Conservation (phyloP, 2,329 filamentous ascomycete genomes). For the Neofusicoccum sp. region DNA sequence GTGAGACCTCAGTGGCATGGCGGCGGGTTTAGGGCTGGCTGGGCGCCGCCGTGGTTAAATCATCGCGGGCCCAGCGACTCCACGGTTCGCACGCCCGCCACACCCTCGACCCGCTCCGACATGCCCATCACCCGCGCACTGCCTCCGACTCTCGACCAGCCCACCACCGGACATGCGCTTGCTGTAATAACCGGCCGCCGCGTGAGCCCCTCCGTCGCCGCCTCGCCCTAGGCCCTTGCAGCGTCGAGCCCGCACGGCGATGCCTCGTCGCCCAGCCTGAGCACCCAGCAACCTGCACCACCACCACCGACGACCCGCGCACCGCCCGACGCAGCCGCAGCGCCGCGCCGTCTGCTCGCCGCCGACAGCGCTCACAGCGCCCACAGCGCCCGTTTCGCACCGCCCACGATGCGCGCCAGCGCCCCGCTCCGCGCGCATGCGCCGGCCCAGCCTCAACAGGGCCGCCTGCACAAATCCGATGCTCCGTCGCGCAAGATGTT, state of each 20-base stretch:
- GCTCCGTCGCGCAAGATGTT: slow-evolving; percentile 49
- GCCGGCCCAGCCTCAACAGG: slow-evolving; percentile 4
- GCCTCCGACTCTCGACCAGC: slow-evolving; percentile 6
- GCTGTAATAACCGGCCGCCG: slow-evolving; percentile 11
- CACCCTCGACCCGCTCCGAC: slow-evolving; percentile 17
- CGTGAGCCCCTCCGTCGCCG: slow-evolving; percentile 14
- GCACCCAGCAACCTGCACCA: slow-evolving; percentile 8
- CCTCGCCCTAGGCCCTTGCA: slow-evolving; percentile 20
- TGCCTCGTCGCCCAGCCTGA: slow-evolving; percentile 19
- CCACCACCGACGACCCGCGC: slow-evolving; percentile 2
- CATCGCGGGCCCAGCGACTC: slow-evolving; percentile 16
- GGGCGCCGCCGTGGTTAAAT: slow-evolving; percentile 8
- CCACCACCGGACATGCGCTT: slow-evolving; percentile 13
- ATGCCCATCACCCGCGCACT: slow-evolving; percentile 17
- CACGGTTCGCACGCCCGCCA: slow-evolving; percentile 10
- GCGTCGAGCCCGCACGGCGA: slow-evolving; percentile 19
- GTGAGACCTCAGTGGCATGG: not conserved
- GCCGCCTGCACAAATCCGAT: slow-evolving; percentile 17
- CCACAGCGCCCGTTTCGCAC: not conserved
- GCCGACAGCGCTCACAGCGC: not conserved
- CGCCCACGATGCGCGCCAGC: slow-evolving; percentile 17
- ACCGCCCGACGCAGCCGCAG: not conserved
- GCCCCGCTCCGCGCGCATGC: slow-evolving; percentile 20
- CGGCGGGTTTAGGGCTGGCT: slow-evolving; percentile 1
- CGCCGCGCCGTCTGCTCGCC: not conserved